These are phyloP conservation scores for Gnomoniopsis sp. DNA, from an alignment of 2,329 filamentous ascomycete species.

Conservation along the genomic window DNA sequence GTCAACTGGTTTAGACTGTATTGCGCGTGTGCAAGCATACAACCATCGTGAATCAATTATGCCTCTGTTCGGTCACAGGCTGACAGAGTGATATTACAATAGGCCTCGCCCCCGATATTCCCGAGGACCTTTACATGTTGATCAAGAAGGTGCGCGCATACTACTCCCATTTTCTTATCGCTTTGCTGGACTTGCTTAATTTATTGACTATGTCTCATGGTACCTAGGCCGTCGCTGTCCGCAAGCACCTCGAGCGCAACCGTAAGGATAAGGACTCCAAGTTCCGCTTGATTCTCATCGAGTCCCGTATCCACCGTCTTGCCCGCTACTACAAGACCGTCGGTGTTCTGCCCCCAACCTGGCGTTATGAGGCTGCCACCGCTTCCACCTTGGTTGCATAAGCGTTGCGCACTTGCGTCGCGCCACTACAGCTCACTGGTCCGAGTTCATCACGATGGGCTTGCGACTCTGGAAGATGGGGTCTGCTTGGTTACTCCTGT, in stretches of 20 bases:
- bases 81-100: slow-evolving; percentile 83
- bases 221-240: slow-evolving; percentile 84
- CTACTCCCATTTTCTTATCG: slow-evolving; percentile 11
- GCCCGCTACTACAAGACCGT: slow-evolving; percentile 99
- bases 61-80: slow-evolving; percentile 88
- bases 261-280: slow-evolving; percentile 99
- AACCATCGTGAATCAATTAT: slow-evolving; percentile 30
- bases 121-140: slow-evolving; percentile 99
- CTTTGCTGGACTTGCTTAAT: neutral
- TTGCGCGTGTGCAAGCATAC: neutral
- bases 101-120: slow-evolving; percentile 98
- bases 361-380: slow-evolving; percentile 98
- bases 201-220: neutral
- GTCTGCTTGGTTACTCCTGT: slow-evolving; percentile 12
- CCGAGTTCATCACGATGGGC: neutral
- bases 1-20: slow-evolving; percentile 4
- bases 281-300: slow-evolving; percentile 99
- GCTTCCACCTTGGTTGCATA: slow-evolving; percentile 92
- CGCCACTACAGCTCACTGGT: neutral
- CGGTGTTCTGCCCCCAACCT: slow-evolving; percentile 80
- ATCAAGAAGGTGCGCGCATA: slow-evolving; percentile 87
- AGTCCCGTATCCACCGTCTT: slow-evolving; percentile 99
- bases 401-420: slow-evolving; percentile 31
- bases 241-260: slow-evolving; percentile 99
- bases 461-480: slow-evolving; percentile 13